A percentile compares a stretch with the other conserved stretches of the same genome.
Evolutionary conservation across 768 basidiomycete genomes (phyloP).

Genomic region (Rossbeevera mucosa): DNA sequence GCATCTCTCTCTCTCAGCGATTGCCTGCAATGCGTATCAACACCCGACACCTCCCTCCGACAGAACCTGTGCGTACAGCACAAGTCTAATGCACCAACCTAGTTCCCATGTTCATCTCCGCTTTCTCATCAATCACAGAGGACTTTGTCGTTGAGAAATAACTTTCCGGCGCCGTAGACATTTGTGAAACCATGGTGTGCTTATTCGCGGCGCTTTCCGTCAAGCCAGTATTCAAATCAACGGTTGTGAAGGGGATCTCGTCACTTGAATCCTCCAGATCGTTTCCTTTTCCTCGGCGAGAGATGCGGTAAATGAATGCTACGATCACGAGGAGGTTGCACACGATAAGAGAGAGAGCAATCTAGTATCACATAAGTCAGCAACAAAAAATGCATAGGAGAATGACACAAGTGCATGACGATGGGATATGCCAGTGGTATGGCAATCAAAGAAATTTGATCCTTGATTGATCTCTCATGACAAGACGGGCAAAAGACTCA

Average conservation of each 20-base stretch:
- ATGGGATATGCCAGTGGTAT: background rate
- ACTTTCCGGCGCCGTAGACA: background rate
- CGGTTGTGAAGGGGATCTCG: constrained; percentile 8
- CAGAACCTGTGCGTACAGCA: background rate
- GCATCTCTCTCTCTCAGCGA: background rate
- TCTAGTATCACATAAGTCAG: constrained; percentile 5
- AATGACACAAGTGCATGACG: too few relatives aligned
- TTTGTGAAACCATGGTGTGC: background rate
- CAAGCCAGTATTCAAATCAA: constrained; percentile 9
- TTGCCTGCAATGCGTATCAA: background rate
- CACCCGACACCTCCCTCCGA: background rate
- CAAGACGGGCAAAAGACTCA: constrained; percentile 2
- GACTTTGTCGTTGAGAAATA: background rate
- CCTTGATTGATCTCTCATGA: background rate
- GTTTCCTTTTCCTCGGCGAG: background rate
- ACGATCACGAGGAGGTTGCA: constrained; percentile 28
- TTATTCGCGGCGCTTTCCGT: constrained; percentile 1
- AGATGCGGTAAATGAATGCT: constrained; percentile 17
- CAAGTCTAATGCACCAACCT: background rate
- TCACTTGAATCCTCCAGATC: constrained; percentile 5
- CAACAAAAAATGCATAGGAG: too few relatives aligned
- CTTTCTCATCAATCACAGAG: background rate
- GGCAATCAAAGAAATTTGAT: background rate
- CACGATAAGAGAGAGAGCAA: constrained; percentile 21
- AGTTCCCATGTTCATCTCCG: background rate